Conservation (phyloP, 1,284 basidiomycete genomes). For the Pulchroboletus neoregius region DNA sequence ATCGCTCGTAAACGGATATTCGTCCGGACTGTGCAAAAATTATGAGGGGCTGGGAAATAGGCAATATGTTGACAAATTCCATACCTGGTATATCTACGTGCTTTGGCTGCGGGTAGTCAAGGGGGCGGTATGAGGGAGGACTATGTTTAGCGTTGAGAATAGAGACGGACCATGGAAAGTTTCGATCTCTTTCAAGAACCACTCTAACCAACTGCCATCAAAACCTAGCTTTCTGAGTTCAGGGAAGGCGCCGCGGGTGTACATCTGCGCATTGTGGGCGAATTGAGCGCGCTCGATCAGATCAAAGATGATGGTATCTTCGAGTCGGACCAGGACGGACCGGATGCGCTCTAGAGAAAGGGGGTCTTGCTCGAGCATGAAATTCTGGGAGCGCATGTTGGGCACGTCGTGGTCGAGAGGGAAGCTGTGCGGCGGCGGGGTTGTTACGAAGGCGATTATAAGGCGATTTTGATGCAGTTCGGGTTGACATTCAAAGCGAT, state of each 20-base stretch:
- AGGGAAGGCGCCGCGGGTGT: constrained; percentile 75
- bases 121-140: neutral
- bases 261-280: constrained; percentile 90
- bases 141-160: constrained; percentile 1
- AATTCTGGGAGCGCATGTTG: constrained; percentile 65
- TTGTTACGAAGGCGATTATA: neutral
- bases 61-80: constrained; percentile 7
- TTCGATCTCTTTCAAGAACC: constrained; percentile 96
- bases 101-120: constrained; percentile 65
- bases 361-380: constrained; percentile 68
- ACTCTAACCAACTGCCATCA: constrained; percentile 88
- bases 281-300: constrained; percentile 98
- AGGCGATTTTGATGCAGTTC: neutral
- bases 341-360: constrained; percentile 85
- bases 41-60: no score
- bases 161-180: constrained; percentile 79
- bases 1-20: constrained; percentile 89
- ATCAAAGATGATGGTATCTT: constrained; percentile 98
- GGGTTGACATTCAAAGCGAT: no score
- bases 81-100: constrained; percentile 86
- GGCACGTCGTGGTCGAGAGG: constrained; percentile 6
- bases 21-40: constrained; percentile 76
- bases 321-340: constrained; percentile 82
- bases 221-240: constrained; percentile 73
- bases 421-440: no score